A percentile compares a stretch with the other conserved stretches of the same genome.
Evolutionary conservation across 805 yeast genomes (phyloP).

Genomic region (Kodamaea fukazawae): DNA sequence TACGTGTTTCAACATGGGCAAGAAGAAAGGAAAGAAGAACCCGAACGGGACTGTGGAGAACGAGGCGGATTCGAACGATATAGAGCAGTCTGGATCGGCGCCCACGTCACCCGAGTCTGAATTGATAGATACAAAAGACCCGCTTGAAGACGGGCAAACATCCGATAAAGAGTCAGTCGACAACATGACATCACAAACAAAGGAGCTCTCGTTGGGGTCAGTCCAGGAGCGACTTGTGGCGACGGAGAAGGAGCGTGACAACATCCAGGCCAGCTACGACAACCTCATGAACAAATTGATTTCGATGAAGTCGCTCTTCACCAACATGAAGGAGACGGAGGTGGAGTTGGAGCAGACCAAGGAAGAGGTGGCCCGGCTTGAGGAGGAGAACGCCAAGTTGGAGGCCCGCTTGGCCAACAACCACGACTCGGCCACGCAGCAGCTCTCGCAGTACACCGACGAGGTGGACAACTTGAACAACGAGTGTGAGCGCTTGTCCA

Average conservation of each 20-base stretch:
- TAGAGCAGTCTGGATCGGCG: background rate
- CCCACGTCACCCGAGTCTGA: too few relatives aligned
- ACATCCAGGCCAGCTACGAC: constrained; percentile 59
- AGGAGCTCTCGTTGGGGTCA: too few relatives aligned
- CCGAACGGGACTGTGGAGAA: background rate
- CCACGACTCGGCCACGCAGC: constrained; percentile 2
- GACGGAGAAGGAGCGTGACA: constrained; percentile 47
- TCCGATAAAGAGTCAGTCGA: too few relatives aligned
- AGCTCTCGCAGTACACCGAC: constrained; percentile 10
- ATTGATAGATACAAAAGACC: too few relatives aligned
- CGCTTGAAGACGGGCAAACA: too few relatives aligned
- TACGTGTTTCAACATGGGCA: constrained; percentile 16
- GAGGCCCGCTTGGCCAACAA: background rate
- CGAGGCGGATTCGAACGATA: constrained; percentile 1
- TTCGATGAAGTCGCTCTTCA: constrained; percentile 70
- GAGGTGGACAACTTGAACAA: constrained; percentile 43
- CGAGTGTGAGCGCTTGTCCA: constrained; percentile 53
- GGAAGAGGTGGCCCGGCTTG: constrained; percentile 31
- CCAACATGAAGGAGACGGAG: constrained; percentile 70
- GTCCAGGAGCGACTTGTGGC: background rate
- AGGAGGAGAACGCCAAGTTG: constrained; percentile 23
- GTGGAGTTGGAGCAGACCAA: constrained; percentile 55
- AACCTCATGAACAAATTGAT: constrained; percentile 59
- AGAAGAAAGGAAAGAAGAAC: constrained; percentile 19
- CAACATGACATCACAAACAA: too few relatives aligned